phyloP scores from a whole-genome alignment of 1,139 yeast genomes.

The Suhomyces atakaporum region DNA sequence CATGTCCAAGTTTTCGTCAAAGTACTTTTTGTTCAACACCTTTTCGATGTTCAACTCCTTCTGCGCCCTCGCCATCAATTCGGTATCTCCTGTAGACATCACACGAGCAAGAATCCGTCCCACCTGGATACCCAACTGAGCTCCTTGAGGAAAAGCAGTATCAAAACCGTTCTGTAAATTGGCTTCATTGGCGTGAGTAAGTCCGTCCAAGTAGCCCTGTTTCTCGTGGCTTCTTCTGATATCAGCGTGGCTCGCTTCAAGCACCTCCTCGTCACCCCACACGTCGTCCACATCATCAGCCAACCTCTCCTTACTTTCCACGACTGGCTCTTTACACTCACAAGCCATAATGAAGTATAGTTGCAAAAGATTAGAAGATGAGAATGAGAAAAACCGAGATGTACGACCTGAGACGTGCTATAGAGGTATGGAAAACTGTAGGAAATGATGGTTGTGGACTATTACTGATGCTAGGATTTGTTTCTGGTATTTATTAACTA shows the following conservation, averaged over 20 bases:
- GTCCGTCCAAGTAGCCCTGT: slow-evolving; percentile 84
- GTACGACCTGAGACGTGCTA: too few species aligned
- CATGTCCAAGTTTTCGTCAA: slow-evolving; percentile 50
- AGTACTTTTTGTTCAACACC: slow-evolving; percentile 52
- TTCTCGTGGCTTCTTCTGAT: slow-evolving; percentile 67
- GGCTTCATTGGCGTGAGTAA: slow-evolving; percentile 66
- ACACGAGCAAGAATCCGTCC: slow-evolving; percentile 65
- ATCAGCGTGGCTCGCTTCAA: slow-evolving; percentile 34
- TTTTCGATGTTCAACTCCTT: slow-evolving; percentile 53
- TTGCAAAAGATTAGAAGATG: too few species aligned
- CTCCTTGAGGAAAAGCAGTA: slow-evolving; percentile 75
- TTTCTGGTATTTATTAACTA: too few species aligned
- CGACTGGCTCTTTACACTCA: slow-evolving; percentile 8
- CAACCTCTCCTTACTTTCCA: slow-evolving; percentile 8
- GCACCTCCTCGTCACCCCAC: slow-evolving; percentile 46
- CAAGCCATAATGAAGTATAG: slow-evolving; percentile 8
- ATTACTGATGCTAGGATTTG: too few species aligned
- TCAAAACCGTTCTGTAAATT: slow-evolving; percentile 83
- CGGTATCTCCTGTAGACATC: slow-evolving; percentile 21
- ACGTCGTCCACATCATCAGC: slow-evolving; percentile 31
- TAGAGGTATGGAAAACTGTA: too few species aligned
- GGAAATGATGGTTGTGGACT: too few species aligned
- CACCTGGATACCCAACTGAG: slow-evolving; percentile 61
- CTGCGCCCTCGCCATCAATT: slow-evolving; percentile 37
- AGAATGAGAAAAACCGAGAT: too few species aligned